Conservation (phyloP, 495 filamentous ascomycete species). For the Cladorrhinum samala region DNA sequence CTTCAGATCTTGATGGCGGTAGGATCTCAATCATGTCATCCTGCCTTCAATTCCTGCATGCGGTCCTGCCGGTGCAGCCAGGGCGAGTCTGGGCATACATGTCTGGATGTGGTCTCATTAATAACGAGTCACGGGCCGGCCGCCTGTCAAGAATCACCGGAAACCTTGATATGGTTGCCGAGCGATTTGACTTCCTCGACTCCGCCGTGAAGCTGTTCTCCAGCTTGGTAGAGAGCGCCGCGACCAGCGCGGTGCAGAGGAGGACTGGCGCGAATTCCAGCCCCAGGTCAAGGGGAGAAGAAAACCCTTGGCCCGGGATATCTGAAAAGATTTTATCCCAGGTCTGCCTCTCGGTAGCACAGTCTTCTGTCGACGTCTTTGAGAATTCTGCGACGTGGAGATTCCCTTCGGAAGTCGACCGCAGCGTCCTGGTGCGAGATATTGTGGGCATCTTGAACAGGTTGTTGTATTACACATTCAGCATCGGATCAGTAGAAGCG, state of each 20-base stretch:
- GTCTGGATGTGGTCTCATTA: slow-evolving; percentile 68
- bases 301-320: slow-evolving; percentile 60
- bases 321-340: slow-evolving; percentile 71
- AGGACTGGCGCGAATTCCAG: slow-evolving; percentile 50
- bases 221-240: slow-evolving; percentile 66
- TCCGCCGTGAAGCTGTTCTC: slow-evolving; percentile 68
- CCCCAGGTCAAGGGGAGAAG: slow-evolving; percentile 45
- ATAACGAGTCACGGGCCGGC: slow-evolving; percentile 63
- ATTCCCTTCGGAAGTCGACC: slow-evolving; percentile 61
- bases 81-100: slow-evolving; percentile 86
- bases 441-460: slow-evolving; percentile 63
- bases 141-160: slow-evolving; percentile 67
- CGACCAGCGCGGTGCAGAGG: slow-evolving; percentile 63
- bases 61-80: slow-evolving; percentile 63
- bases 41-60: slow-evolving; percentile 73
- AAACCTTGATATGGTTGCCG: slow-evolving; percentile 65
- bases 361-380: slow-evolving; percentile 70
- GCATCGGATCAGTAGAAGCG: slow-evolving; percentile 55
- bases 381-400: slow-evolving; percentile 79
- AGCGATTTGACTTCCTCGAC: slow-evolving; percentile 70
- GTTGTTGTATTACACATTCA: slow-evolving; percentile 65
- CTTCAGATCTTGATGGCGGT: slow-evolving; percentile 40
- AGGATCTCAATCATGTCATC: slow-evolving; percentile 60
- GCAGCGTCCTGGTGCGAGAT: slow-evolving; percentile 46
- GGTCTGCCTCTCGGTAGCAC: slow-evolving; percentile 63